phyloP scores from a whole-genome alignment of 106 monocot species.

The Ottelia alismoides region DNA sequence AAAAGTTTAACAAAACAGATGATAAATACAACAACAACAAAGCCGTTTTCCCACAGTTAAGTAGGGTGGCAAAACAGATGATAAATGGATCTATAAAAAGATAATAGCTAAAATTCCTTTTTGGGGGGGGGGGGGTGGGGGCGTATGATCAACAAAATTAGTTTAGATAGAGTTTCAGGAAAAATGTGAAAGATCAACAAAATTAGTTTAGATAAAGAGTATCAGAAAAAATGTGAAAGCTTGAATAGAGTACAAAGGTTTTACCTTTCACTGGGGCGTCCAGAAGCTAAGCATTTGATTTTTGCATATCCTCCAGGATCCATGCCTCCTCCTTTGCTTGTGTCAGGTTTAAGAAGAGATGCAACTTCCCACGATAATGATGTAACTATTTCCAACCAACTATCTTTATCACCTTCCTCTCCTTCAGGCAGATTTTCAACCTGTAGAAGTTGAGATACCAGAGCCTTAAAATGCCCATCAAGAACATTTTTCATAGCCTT shows the following conservation, averaged over 20 bases:
- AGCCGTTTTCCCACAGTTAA: too few species aligned
- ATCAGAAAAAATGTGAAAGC: too few species aligned
- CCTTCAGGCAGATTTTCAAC: conserved; percentile 45
- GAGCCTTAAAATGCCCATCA: conserved; percentile 77
- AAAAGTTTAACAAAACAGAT: too few species aligned
- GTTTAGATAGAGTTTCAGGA: too few species aligned
- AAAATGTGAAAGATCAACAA: too few species aligned
- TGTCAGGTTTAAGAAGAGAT: conserved; percentile 75
- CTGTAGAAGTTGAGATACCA: conserved; percentile 84
- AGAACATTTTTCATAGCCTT: conserved; percentile 76
- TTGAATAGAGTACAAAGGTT: neutral
- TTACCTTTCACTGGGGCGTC: conserved; percentile 65
- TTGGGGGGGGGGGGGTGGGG: too few species aligned
- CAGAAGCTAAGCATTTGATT: conserved; percentile 80
- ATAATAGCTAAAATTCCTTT: too few species aligned
- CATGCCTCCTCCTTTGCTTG: conserved; percentile 80
- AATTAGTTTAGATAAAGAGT: too few species aligned
- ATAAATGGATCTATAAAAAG: too few species aligned
- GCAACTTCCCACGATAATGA: conserved; percentile 87
- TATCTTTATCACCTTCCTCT: conserved; percentile 42
- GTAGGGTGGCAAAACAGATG: too few species aligned
- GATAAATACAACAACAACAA: too few species aligned
- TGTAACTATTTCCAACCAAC: conserved; percentile 80
- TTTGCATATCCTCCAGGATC: conserved; percentile 85
- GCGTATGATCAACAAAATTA: too few species aligned